Evolutionary conservation across 2,329 filamentous ascomycete species (phyloP).

Genomic region (Diplodia intermedia): DNA sequence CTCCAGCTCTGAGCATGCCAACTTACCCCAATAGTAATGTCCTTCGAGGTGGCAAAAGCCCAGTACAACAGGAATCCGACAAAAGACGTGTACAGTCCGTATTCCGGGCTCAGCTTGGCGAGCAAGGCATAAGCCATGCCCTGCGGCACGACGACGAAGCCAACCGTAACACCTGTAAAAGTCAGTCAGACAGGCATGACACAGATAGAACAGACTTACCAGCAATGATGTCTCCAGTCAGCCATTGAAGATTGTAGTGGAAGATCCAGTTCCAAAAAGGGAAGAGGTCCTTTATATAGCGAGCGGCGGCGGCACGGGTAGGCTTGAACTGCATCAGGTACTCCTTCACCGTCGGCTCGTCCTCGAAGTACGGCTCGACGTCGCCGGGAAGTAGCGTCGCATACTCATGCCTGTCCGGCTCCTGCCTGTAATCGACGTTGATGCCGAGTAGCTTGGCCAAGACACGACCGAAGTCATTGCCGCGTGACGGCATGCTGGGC

Average conservation of each 20-base stretch:
- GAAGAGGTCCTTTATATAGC: slow-evolving; percentile 42
- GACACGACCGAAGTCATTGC: background rate
- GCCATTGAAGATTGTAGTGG: slow-evolving; percentile 44
- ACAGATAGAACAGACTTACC: slow-evolving; percentile 35
- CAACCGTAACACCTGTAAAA: slow-evolving; percentile 63
- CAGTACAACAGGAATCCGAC: slow-evolving; percentile 94
- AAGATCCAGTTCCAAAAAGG: slow-evolving; percentile 41
- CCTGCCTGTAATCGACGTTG: slow-evolving; percentile 22
- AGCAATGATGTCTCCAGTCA: slow-evolving; percentile 43
- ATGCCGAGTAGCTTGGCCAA: slow-evolving; percentile 24
- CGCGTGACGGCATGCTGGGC: slow-evolving; percentile 17
- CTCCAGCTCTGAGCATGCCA: background rate
- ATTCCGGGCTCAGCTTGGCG: slow-evolving; percentile 77
- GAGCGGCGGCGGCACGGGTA: slow-evolving; percentile 37
- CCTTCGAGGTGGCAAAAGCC: slow-evolving; percentile 97
- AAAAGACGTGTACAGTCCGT: slow-evolving; percentile 90
- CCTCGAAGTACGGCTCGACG: slow-evolving; percentile 39
- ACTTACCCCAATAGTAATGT: slow-evolving; percentile 91
- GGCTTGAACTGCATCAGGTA: slow-evolving; percentile 40
- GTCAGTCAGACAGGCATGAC: slow-evolving; percentile 11
- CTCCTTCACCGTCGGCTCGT: slow-evolving; percentile 42
- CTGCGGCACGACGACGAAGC: slow-evolving; percentile 85
- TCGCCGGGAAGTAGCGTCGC: background rate
- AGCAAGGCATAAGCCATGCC: slow-evolving; percentile 93
- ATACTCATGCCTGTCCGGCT: slow-evolving; percentile 16